phyloP scores from a whole-genome alignment of 2,329 filamentous ascomycete genomes.

The Monosporascus sp. region DNA sequence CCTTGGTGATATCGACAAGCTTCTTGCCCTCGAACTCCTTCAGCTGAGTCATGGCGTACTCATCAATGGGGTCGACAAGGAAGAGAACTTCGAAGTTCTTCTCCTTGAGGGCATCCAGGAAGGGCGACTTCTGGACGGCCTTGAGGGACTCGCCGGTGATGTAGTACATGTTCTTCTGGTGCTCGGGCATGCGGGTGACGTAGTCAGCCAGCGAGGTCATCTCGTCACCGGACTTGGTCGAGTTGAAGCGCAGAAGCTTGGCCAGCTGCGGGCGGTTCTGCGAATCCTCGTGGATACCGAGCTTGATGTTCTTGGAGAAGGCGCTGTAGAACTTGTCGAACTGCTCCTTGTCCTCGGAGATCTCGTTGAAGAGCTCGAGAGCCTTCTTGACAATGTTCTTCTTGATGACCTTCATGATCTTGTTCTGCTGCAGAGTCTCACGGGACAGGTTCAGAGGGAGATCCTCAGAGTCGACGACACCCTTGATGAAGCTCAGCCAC shows the following conservation, averaged over 20 bases:
- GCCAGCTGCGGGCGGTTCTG: constrained; percentile 91
- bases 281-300: constrained; percentile 98
- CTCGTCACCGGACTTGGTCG: constrained; percentile 98
- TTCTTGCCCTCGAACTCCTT: constrained; percentile 99
- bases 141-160: constrained; percentile 99
- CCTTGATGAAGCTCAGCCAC: constrained; percentile 99
- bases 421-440: constrained; percentile 99
- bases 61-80: constrained; percentile 98
- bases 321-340: constrained; percentile 99
- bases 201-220: constrained; percentile 93
- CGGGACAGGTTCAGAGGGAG: constrained; percentile 98
- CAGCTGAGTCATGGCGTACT: constrained; percentile 99
- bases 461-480: constrained; percentile 99
- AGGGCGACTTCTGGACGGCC: constrained; percentile 95
- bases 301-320: constrained; percentile 99
- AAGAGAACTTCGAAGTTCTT: constrained; percentile 99
- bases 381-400: constrained; percentile 99
- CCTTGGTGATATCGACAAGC: constrained; percentile 99
- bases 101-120: constrained; percentile 96
- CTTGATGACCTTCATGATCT: constrained; percentile 99
- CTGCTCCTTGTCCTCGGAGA: constrained; percentile 98
- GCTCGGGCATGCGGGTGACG: constrained; percentile 97
- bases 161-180: constrained; percentile 99
- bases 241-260: constrained; percentile 98
- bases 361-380: constrained; percentile 98